Evolutionary conservation across 2,329 filamentous ascomycete species (phyloP).

Genomic region (Cyphellophora attinorum): DNA sequence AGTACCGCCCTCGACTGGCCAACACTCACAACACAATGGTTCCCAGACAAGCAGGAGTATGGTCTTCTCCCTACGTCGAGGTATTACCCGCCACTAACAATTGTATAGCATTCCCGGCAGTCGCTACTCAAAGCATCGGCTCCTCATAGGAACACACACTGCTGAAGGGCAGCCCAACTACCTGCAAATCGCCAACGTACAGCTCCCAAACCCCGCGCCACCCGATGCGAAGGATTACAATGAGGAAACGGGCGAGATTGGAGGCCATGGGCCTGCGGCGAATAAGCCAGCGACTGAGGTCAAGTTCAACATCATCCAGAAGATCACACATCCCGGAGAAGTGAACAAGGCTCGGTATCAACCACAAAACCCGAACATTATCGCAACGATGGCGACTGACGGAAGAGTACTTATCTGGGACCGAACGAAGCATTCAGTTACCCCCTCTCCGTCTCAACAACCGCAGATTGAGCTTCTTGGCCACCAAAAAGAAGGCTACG

Average conservation of each 20-base stretch:
- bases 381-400: slow-evolving; percentile 85
- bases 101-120: slow-evolving; percentile 60
- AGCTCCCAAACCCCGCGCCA: slow-evolving; percentile 67
- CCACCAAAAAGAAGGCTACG: slow-evolving; percentile 83
- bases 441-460: slow-evolving; percentile 64
- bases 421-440: slow-evolving; percentile 79
- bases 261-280: slow-evolving; percentile 66
- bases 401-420: slow-evolving; percentile 88
- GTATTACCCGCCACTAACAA: slow-evolving; percentile 7
- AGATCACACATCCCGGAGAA: slow-evolving; percentile 91
- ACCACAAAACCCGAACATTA: slow-evolving; percentile 92
- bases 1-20: slow-evolving; percentile 95
- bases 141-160: slow-evolving; percentile 91
- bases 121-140: slow-evolving; percentile 75
- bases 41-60: slow-evolving; percentile 80
- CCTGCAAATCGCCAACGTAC: slow-evolving; percentile 86
- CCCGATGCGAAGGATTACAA: slow-evolving; percentile 80
- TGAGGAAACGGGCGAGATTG: slow-evolving; percentile 84
- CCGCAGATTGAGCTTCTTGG: slow-evolving; percentile 79
- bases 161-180: slow-evolving; percentile 79
- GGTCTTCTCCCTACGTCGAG: slow-evolving; percentile 16
- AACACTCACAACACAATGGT: slow-evolving; percentile 94
- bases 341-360: slow-evolving; percentile 98
- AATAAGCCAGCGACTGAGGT: slow-evolving; percentile 62
- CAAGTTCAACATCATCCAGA: slow-evolving; percentile 87